These are phyloP conservation scores for Quercus phellos DNA, from an alignment of 331 rosid genomes.

Conservation along the genomic window DNA sequence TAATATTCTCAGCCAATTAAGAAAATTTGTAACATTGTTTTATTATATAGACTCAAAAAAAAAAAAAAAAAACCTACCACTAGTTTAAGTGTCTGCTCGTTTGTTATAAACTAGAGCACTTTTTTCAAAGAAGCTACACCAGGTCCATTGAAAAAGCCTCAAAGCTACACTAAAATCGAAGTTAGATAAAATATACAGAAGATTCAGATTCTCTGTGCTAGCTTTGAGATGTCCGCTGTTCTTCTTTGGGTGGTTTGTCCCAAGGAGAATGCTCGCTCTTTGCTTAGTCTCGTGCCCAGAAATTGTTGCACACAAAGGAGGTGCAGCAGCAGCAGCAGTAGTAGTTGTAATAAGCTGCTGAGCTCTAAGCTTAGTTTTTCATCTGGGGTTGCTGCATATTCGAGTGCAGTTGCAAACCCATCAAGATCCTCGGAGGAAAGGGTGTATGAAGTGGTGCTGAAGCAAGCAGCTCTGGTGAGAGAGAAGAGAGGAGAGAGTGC, in stretches of 20 bases:
- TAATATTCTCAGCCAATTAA: too few species aligned
- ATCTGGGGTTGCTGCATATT: conserved; percentile 32
- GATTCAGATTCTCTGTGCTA: background rate
- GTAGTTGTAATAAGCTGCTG: background rate
- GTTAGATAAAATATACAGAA: background rate
- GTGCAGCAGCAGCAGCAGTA: background rate
- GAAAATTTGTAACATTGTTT: background rate
- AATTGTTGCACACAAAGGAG: conserved; percentile 25
- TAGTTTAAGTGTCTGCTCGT: too few species aligned
- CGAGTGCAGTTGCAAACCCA: conserved; percentile 49
- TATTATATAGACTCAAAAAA: too few species aligned
- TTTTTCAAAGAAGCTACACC: too few species aligned
- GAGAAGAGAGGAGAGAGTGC: conserved; percentile 29
- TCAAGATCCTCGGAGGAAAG: conserved; percentile 75
- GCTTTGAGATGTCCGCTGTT: conserved; percentile 25
- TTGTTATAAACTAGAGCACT: too few species aligned
- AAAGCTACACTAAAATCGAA: background rate
- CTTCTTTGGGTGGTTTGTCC: conserved; percentile 42
- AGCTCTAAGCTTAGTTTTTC: conserved; percentile 28
- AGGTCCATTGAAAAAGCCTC: too few species aligned
- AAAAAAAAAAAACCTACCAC: too few species aligned
- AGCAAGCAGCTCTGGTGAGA: conserved; percentile 75
- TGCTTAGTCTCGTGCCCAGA: conserved; percentile 29
- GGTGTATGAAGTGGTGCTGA: conserved; percentile 88
- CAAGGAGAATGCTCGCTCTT: conserved; percentile 29